Evolutionary conservation across 148 eudicot genomes (phyloP).

Genomic region (Spergularia bocconei): DNA sequence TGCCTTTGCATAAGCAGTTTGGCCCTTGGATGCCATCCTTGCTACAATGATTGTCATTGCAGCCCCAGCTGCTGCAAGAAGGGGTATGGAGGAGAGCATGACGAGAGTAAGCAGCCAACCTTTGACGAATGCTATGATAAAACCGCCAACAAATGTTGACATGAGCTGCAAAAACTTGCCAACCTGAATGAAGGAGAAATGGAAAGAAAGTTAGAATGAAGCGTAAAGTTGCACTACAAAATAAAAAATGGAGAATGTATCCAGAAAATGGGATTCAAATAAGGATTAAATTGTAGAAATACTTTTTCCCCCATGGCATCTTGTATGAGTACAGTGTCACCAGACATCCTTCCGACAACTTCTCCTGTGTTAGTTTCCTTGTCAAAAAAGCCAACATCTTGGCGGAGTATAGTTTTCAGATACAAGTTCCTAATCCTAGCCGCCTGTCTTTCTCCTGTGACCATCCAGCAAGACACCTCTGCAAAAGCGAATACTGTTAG

Average conservation of each 20-base stretch:
- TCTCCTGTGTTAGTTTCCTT: slow-evolving; percentile 75
- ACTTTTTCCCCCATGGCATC: slow-evolving; percentile 84
- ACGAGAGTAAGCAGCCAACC: slow-evolving; percentile 90
- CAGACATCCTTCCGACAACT: slow-evolving; percentile 76
- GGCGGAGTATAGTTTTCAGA: slow-evolving; percentile 56
- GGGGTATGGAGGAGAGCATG: slow-evolving; percentile 58
- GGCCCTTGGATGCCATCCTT: slow-evolving; percentile 57
- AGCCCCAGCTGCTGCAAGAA: slow-evolving; percentile 52
- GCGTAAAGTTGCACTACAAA: not conserved
- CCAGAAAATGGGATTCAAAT: not conserved
- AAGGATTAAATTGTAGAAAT: not conserved
- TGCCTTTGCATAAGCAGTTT: slow-evolving; percentile 73
- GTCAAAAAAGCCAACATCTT: slow-evolving; percentile 68
- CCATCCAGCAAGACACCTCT: slow-evolving; percentile 83
- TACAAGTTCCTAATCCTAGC: slow-evolving; percentile 59
- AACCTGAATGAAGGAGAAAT: slow-evolving; percentile 41
- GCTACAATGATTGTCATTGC: slow-evolving; percentile 43
- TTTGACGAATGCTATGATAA: slow-evolving; percentile 63
- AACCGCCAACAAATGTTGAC: slow-evolving; percentile 67
- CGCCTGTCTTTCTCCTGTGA: slow-evolving; percentile 76
- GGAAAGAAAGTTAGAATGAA: not conserved
- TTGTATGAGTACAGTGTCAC: slow-evolving; percentile 71
- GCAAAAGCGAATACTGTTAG: not conserved
- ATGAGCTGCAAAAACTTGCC: slow-evolving; percentile 71
- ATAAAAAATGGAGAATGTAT: not conserved